A percentile compares a stretch with the other conserved stretches of the same genome.
phyloP scores from a whole-genome alignment of 495 filamentous ascomycete species.

The Aspergillus coremiiformis region DNA sequence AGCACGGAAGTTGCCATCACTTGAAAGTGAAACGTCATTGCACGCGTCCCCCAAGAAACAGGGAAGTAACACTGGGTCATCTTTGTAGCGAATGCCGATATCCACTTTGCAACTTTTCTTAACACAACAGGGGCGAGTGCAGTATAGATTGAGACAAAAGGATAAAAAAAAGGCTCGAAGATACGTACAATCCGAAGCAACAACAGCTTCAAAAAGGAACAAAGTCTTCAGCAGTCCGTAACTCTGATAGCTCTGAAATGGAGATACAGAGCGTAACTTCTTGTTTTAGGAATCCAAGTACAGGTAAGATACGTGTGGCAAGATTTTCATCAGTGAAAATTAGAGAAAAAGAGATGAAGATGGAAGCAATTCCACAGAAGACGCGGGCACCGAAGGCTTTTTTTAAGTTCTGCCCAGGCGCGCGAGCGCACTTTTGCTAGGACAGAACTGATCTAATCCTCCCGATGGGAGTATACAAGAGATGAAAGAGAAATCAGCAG shows the following conservation, averaged over 20 bases:
- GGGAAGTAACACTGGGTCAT: background rate
- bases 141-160: slow-evolving; percentile 9
- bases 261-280: slow-evolving; percentile 13
- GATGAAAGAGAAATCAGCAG: slow-evolving; percentile 1
- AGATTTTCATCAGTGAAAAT: slow-evolving; percentile 3
- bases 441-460: slow-evolving; percentile 15
- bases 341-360: slow-evolving; percentile 12
- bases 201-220: slow-evolving; percentile 21
- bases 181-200: slow-evolving; percentile 45
- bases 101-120: background rate
- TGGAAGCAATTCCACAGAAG: slow-evolving; percentile 16
- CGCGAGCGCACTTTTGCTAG: slow-evolving; percentile 10
- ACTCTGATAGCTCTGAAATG: slow-evolving; percentile 8
- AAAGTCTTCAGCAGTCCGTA: slow-evolving; percentile 19
- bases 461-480: slow-evolving; percentile 12
- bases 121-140: slow-evolving; percentile 5
- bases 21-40: slow-evolving; percentile 3
- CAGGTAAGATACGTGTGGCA: slow-evolving; percentile 23
- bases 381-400: slow-evolving; percentile 7
- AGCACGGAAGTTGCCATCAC: slow-evolving; percentile 26
- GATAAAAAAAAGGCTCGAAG: slow-evolving; percentile 22
- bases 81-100: background rate
- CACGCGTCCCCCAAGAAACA: background rate
- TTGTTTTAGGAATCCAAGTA: slow-evolving; percentile 28
- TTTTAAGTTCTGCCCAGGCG: slow-evolving; percentile 12